These are phyloP conservation scores for Annulohypoxylon moriforme DNA, from an alignment of 495 filamentous ascomycete genomes.

Conservation along the genomic window DNA sequence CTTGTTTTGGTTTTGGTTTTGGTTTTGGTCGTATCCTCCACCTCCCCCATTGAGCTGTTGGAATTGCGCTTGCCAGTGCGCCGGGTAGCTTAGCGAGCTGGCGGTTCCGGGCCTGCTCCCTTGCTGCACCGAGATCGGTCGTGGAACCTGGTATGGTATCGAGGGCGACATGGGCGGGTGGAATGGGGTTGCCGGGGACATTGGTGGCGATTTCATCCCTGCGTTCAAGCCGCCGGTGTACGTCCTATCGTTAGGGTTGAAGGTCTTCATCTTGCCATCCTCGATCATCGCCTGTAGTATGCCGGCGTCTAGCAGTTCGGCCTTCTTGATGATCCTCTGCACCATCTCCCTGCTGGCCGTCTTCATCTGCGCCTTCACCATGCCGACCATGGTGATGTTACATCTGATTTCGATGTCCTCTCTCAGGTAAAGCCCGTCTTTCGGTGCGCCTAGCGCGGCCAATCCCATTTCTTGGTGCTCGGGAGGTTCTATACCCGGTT, in stretches of 20 bases:
- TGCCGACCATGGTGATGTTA: constrained; percentile 72
- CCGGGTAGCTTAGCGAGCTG: constrained; percentile 41
- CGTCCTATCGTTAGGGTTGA: constrained; percentile 57
- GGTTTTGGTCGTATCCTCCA: too few relatives aligned
- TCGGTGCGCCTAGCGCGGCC: constrained; percentile 61
- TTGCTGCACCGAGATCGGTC: constrained; percentile 50
- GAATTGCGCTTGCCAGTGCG: constrained; percentile 40
- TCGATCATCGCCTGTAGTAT: constrained; percentile 62
- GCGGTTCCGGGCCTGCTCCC: constrained; percentile 44
- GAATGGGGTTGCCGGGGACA: constrained; percentile 44
- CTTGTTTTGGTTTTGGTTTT: constrained; percentile 37
- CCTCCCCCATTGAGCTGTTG: constrained; percentile 35
- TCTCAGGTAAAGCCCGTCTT: constrained; percentile 75
- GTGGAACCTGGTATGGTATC: constrained; percentile 56
- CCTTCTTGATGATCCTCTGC: constrained; percentile 73
- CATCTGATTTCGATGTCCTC: constrained; percentile 81
- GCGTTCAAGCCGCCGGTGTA: constrained; percentile 43
- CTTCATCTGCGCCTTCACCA: constrained; percentile 77
- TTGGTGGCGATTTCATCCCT: constrained; percentile 50
- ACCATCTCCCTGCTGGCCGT: constrained; percentile 73
- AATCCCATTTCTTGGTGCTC: constrained; percentile 68
- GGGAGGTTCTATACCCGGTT: constrained; percentile 69
- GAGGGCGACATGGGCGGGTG: constrained; percentile 51
- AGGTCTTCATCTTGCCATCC: constrained; percentile 61
- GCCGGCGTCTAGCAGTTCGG: constrained; percentile 63